phyloP scores from a whole-genome alignment of 805 yeast genomes.

The Yarrowia deformans region DNA sequence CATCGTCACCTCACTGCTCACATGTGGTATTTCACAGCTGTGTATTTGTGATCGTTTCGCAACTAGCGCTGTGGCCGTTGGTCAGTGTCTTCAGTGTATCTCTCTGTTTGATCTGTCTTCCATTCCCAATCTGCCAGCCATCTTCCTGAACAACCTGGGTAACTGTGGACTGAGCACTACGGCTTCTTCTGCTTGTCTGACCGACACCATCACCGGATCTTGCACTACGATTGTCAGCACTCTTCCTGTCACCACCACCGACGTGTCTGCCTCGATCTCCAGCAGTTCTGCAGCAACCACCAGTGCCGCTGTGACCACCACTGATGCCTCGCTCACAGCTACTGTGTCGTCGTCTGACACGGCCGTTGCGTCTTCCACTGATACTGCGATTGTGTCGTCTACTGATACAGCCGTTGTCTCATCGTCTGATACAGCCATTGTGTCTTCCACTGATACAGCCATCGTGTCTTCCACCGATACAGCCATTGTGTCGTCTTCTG shows the following conservation, averaged over 20 bases:
- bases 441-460: too few relatives aligned
- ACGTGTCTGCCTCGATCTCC: too few relatives aligned
- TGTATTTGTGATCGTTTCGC: not conserved
- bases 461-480: too few relatives aligned
- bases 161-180: not conserved
- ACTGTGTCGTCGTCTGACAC: too few relatives aligned
- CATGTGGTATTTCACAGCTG: not conserved
- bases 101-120: not conserved
- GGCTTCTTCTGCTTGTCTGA: not conserved
- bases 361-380: too few relatives aligned
- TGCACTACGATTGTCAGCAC: conserved; percentile 15
- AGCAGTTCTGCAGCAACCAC: too few relatives aligned
- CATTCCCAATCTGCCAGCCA: not conserved
- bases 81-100: conserved; percentile 2
- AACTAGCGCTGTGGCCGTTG: not conserved
- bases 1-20: not conserved
- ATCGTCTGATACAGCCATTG: too few relatives aligned
- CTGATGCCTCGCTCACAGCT: too few relatives aligned
- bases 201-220: not conserved
- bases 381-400: not conserved
- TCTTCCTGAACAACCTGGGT: not conserved
- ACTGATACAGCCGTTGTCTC: not conserved
- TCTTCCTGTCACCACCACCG: conserved; percentile 10
- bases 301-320: too few relatives aligned
- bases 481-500: too few relatives aligned